Conservation (phyloP, 2,329 filamentous ascomycete species). For the Periconia digitata region DNA sequence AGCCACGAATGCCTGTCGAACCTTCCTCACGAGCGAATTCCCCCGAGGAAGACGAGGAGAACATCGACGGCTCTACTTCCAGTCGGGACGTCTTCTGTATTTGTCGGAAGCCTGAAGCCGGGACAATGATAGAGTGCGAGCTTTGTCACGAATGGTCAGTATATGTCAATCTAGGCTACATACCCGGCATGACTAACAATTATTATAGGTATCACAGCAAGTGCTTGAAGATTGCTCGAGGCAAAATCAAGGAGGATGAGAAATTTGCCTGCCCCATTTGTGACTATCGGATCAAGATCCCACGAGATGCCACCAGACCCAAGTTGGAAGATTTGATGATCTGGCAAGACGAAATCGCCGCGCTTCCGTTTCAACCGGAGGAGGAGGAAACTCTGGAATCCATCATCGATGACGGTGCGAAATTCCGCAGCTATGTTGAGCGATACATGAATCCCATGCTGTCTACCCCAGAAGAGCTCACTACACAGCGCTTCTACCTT, state of each 20-base stretch:
- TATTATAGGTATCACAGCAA: slow-evolving; percentile 88
- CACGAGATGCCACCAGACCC: slow-evolving; percentile 89
- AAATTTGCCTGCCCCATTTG: slow-evolving; percentile 98
- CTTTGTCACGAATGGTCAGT: slow-evolving; percentile 94
- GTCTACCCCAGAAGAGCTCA: slow-evolving; percentile 81
- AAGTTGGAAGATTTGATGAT: slow-evolving; percentile 86
- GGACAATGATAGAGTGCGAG: slow-evolving; percentile 99
- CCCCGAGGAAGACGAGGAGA: slow-evolving; percentile 52
- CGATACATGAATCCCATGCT: slow-evolving; percentile 79
- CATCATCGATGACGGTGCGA: slow-evolving; percentile 82
- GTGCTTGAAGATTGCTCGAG: slow-evolving; percentile 94
- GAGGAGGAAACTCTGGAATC: slow-evolving; percentile 85
- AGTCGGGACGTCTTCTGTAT: slow-evolving; percentile 92
- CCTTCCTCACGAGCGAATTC: slow-evolving; percentile 83
- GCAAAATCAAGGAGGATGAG: slow-evolving; percentile 97
- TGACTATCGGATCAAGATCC: slow-evolving; percentile 95
- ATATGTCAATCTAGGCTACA: background rate
- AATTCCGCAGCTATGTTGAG: slow-evolving; percentile 80
- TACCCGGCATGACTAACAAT: slow-evolving; percentile 14
- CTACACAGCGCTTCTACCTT: slow-evolving; percentile 89
- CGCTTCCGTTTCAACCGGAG: slow-evolving; percentile 89
- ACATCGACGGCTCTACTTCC: slow-evolving; percentile 49
- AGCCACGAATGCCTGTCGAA: slow-evolving; percentile 85
- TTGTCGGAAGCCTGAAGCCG: slow-evolving; percentile 87
- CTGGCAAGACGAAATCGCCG: slow-evolving; percentile 81